These are phyloP conservation scores for Omphalotus guepiniiformis DNA, from an alignment of 768 basidiomycete species.

Conservation along the genomic window DNA sequence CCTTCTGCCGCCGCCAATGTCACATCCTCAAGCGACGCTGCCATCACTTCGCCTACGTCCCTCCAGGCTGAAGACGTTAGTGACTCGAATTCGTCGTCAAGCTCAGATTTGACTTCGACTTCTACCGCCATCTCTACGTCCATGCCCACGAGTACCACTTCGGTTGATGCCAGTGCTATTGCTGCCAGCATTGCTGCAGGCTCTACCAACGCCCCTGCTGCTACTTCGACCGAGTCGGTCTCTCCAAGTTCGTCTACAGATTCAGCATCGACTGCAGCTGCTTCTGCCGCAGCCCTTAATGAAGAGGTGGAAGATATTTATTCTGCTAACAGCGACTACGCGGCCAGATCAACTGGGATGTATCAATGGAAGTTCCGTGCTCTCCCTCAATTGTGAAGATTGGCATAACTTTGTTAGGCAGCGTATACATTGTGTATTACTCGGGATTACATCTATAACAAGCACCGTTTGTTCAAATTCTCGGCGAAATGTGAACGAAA, in stretches of 20 bases:
- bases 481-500: no score
- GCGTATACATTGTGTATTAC: no score
- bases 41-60: not conserved
- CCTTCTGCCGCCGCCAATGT: not conserved
- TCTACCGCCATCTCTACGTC: not conserved
- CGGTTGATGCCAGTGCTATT: not conserved
- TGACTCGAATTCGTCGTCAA: not conserved
- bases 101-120: not conserved
- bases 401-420: no score
- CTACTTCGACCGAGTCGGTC: not conserved
- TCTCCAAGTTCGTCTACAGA: not conserved
- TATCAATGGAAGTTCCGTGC: no score
- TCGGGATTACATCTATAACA: no score
- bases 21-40: not conserved
- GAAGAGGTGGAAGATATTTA: no score
- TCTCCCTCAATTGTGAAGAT: no score
- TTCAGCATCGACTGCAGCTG: not conserved
- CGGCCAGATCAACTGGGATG: no score
- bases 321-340: no score
- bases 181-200: slow-evolving; percentile 4
- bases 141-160: no score
- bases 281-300: not conserved
- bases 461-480: no score
- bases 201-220: not conserved
- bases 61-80: slow-evolving; percentile 3